Percentiles rank a stretch among this genome's conserved stretches.
phyloP scores from a whole-genome alignment of 2,329 filamentous ascomycete genomes.

The Microsporum ferrugineum region DNA sequence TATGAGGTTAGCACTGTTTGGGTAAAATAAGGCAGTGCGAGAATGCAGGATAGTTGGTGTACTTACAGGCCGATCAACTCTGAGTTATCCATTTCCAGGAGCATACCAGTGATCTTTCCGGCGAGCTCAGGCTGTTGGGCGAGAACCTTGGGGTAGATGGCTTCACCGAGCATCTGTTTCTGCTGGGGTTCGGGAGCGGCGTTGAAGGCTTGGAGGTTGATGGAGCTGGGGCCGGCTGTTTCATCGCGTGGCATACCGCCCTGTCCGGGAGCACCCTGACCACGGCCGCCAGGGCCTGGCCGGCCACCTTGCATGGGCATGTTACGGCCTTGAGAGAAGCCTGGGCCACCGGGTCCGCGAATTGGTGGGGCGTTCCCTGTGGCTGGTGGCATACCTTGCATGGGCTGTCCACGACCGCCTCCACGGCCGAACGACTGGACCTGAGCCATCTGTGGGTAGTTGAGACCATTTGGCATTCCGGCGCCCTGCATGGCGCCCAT shows the following conservation, averaged over 20 bases:
- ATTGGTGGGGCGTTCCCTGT: constrained; percentile 36
- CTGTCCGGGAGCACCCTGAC: constrained; percentile 31
- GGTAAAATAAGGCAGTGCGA: background rate
- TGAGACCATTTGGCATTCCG: constrained; percentile 64
- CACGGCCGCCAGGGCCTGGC: constrained; percentile 26
- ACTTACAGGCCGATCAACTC: constrained; percentile 95
- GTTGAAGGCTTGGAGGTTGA: constrained; percentile 43
- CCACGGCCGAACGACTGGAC: constrained; percentile 62
- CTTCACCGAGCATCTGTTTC: constrained; percentile 97
- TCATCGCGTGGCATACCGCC: constrained; percentile 28
- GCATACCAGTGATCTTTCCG: constrained; percentile 99
- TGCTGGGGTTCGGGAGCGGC: constrained; percentile 59
- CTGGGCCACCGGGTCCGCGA: constrained; percentile 35
- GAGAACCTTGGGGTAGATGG: constrained; percentile 97
- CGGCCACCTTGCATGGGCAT: constrained; percentile 31
- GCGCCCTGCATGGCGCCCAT: constrained; percentile 48
- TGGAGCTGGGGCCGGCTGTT: constrained; percentile 28
- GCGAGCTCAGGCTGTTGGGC: constrained; percentile 88
- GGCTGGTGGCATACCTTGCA: constrained; percentile 64
- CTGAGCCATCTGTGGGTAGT: constrained; percentile 68
- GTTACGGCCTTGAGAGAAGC: constrained; percentile 33
- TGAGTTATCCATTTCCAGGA: constrained; percentile 95
- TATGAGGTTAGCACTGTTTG: background rate
- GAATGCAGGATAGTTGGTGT: constrained; percentile 3
- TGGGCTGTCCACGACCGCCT: constrained; percentile 57